Conservation (phyloP, 2,329 filamentous ascomycete species). For the Alternaria infectoria region DNA sequence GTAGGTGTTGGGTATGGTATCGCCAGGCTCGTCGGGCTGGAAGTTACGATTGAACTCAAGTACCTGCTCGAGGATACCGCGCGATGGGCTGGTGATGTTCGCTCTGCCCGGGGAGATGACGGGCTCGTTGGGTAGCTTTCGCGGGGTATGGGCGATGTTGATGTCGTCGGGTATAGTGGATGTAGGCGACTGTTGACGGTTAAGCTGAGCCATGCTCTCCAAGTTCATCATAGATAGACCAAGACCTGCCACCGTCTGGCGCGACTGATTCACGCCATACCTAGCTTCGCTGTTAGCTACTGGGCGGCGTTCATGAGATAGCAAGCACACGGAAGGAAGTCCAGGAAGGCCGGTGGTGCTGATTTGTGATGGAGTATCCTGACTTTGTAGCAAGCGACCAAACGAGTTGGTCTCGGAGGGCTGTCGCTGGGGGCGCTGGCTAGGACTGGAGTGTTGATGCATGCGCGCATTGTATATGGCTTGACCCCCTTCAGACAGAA, state of each 20-base stretch:
- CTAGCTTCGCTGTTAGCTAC: conserved; percentile 30
- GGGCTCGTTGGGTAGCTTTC: conserved; percentile 24
- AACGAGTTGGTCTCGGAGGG: conserved; percentile 26
- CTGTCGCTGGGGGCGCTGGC: conserved; percentile 22
- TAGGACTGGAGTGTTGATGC: conserved; percentile 12
- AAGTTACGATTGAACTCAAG: conserved; percentile 41
- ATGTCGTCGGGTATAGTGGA: conserved; percentile 40
- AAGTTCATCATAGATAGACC: conserved; percentile 43
- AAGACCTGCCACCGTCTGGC: conserved; percentile 35
- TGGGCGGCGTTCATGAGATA: conserved; percentile 43
- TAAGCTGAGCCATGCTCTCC: conserved; percentile 25
- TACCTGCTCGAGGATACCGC: conserved; percentile 32
- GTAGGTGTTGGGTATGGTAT: conserved; percentile 46
- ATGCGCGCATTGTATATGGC: conserved; percentile 10
- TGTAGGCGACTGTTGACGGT: conserved; percentile 38
- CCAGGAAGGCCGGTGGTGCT: conserved; percentile 44
- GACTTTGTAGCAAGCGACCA: conserved; percentile 26
- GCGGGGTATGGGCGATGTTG: conserved; percentile 17
- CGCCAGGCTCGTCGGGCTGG: conserved; percentile 39
- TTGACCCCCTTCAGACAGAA: conserved; percentile 1
- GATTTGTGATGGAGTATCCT: conserved; percentile 36
- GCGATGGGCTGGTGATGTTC: conserved; percentile 22
- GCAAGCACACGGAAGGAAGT: conserved; percentile 47
- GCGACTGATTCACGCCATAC: conserved; percentile 27
- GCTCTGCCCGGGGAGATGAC: conserved; percentile 22